Evolutionary conservation across 805 yeast species (phyloP).

Genomic region (Candida yuanshanica): DNA sequence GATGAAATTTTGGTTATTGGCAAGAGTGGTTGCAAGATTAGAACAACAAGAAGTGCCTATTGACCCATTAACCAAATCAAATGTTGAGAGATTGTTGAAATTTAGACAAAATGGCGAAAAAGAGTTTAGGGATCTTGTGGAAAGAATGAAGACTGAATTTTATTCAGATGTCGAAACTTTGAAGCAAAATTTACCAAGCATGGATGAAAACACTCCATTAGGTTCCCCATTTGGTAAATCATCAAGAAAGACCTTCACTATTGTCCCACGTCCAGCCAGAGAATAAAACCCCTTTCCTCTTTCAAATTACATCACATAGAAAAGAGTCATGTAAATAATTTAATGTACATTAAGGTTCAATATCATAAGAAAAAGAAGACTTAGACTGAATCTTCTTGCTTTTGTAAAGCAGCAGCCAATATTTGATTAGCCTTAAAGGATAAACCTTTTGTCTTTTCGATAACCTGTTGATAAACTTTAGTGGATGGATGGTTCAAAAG

Average conservation of each 20-base stretch:
- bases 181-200: constrained; percentile 15
- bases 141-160: constrained; percentile 42
- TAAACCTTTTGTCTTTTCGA: constrained; percentile 62
- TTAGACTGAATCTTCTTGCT: constrained; percentile 15
- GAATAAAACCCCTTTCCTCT: not conserved
- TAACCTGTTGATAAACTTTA: constrained; percentile 60
- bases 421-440: constrained; percentile 55
- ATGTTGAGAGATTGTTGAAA: constrained; percentile 45
- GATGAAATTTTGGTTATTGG: constrained; percentile 68
- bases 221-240: constrained; percentile 19
- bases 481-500: constrained; percentile 49
- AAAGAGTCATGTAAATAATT: not conserved
- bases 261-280: constrained; percentile 17
- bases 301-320: not conserved
- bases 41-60: constrained; percentile 54
- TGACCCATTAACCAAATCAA: constrained; percentile 48
- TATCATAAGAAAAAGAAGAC: not conserved
- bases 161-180: constrained; percentile 24
- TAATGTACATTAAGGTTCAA: constrained; percentile 1
- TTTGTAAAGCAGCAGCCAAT: constrained; percentile 38
- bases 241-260: constrained; percentile 13
- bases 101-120: constrained; percentile 44
- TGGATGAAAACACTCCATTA: constrained; percentile 6
- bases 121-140: constrained; percentile 59
- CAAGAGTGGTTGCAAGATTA: constrained; percentile 79